phyloP scores from a whole-genome alignment of 805 yeast species.

The Vanderwaltozyma tropicalis region DNA sequence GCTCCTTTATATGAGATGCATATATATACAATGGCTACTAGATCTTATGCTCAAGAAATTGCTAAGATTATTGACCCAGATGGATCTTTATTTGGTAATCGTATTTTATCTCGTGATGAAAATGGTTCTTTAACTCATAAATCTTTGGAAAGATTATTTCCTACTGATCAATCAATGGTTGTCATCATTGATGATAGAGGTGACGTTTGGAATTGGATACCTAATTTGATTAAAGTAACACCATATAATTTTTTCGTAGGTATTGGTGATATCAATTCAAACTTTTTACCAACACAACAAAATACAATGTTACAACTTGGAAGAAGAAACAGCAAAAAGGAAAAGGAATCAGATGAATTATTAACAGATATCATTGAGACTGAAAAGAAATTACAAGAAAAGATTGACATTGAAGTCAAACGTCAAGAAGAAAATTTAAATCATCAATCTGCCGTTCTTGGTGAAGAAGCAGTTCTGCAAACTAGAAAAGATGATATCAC shows the following conservation, averaged over 20 bases:
- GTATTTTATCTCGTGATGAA: slow-evolving; percentile 88
- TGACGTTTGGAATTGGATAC: slow-evolving; percentile 98
- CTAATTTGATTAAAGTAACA: slow-evolving; percentile 79
- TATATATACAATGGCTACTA: slow-evolving; percentile 95
- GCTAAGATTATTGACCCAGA: slow-evolving; percentile 88
- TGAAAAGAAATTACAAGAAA: slow-evolving; percentile 22
- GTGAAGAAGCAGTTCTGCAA: slow-evolving; percentile 15
- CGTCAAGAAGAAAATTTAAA: slow-evolving; percentile 29
- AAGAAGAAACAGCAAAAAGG: slow-evolving; percentile 18
- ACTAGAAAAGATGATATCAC: slow-evolving; percentile 38
- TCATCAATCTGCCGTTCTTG: slow-evolving; percentile 23
- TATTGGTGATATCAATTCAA: slow-evolving; percentile 92
- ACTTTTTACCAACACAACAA: slow-evolving; percentile 76
- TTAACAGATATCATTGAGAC: slow-evolving; percentile 27
- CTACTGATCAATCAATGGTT: slow-evolving; percentile 94
- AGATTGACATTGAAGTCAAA: slow-evolving; percentile 25
- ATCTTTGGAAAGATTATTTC: slow-evolving; percentile 77
- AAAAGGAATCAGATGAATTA: slow-evolving; percentile 26
- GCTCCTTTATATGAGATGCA: slow-evolving; percentile 74
- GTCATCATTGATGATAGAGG: slow-evolving; percentile 95
- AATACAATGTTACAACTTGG: slow-evolving; percentile 43
- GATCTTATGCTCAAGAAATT: slow-evolving; percentile 82
- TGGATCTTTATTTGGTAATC: slow-evolving; percentile 77
- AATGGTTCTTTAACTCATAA: slow-evolving; percentile 88
- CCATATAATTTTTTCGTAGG: slow-evolving; percentile 96